These are phyloP conservation scores for Lasiodiplodia hormozganensis DNA, from an alignment of 2,329 filamentous ascomycete genomes.

Conservation along the genomic window DNA sequence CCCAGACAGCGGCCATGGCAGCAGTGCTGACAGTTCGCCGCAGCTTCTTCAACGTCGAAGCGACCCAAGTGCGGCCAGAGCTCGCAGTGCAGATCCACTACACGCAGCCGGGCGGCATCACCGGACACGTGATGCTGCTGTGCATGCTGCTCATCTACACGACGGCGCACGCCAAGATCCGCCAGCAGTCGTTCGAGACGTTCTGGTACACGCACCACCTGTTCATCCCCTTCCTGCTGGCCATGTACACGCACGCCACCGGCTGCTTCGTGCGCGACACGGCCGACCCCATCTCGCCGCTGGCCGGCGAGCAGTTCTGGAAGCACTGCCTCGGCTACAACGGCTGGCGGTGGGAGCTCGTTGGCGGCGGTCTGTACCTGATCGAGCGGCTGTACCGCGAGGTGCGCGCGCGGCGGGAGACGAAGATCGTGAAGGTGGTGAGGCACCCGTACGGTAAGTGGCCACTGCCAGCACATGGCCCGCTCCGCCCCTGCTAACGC, in stretches of 20 bases:
- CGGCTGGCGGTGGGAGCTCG: slow-evolving; percentile 96
- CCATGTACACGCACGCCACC: slow-evolving; percentile 92
- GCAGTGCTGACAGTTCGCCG: background rate
- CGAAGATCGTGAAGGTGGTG: slow-evolving; percentile 91
- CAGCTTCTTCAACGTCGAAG: slow-evolving; percentile 94
- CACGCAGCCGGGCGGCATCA: slow-evolving; percentile 85
- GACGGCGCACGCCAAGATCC: slow-evolving; percentile 88
- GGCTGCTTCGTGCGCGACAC: slow-evolving; percentile 96
- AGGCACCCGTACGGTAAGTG: slow-evolving; percentile 87
- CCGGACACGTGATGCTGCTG: slow-evolving; percentile 94
- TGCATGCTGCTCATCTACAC: slow-evolving; percentile 99
- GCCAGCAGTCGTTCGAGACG: slow-evolving; percentile 96
- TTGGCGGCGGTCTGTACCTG: slow-evolving; percentile 84
- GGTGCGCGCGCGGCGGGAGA: slow-evolving; percentile 80
- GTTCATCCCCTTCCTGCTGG: slow-evolving; percentile 95
- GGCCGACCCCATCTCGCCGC: slow-evolving; percentile 74
- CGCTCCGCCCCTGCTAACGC: slow-evolving; percentile 20
- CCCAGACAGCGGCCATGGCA: background rate
- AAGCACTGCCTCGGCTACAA: slow-evolving; percentile 92
- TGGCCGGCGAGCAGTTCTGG: slow-evolving; percentile 85
- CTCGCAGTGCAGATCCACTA: slow-evolving; percentile 92
- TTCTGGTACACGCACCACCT: slow-evolving; percentile 99
- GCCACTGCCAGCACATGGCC: background rate
- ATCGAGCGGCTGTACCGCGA: slow-evolving; percentile 90
- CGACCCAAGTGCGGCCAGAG: slow-evolving; percentile 78